phyloP scores from a whole-genome alignment of 106 monocot genomes.

The Xerophyta viscosa region DNA sequence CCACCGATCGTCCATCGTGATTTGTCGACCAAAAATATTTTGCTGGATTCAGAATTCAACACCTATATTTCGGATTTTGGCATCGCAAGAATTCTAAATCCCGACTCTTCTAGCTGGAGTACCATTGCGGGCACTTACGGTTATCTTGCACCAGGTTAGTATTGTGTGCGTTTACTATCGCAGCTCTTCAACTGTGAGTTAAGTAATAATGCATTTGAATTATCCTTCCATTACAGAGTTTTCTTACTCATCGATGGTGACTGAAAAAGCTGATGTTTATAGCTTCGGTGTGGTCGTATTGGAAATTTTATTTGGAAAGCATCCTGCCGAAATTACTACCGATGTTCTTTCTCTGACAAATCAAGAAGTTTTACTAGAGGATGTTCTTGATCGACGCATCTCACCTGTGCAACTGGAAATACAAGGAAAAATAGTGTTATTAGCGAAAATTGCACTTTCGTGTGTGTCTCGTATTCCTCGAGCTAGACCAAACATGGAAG shows the following conservation, averaged over 20 bases:
- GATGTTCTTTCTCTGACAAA: not conserved
- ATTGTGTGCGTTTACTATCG: no score
- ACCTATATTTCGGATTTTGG: constrained; percentile 22
- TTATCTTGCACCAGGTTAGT: constrained; percentile 24
- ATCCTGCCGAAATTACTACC: constrained; percentile 20
- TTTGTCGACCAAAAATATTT: constrained; percentile 10
- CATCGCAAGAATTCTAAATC: constrained; percentile 3
- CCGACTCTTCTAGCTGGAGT: constrained; percentile 18
- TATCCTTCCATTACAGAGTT: no score
- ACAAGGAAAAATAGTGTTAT: not conserved
- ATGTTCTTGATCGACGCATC: constrained; percentile 11
- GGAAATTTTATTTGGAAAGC: constrained; percentile 33
- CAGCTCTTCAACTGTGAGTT: no score
- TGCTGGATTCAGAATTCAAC: constrained; percentile 6
- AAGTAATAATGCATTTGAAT: no score
- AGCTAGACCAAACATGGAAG: constrained; percentile 6
- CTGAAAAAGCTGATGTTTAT: constrained; percentile 26
- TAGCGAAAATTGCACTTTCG: not conserved
- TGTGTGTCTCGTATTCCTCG: not conserved
- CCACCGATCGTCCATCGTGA: constrained; percentile 13
- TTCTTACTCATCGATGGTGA: constrained; percentile 22
- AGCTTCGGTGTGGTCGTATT: constrained; percentile 26
- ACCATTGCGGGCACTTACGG: constrained; percentile 20
- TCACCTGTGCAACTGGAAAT: not conserved
- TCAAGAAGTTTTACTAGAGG: constrained; percentile 1